These are phyloP conservation scores for Ceratocystis cacaofunesta DNA, from an alignment of 2,329 filamentous ascomycete species.

Conservation along the genomic window DNA sequence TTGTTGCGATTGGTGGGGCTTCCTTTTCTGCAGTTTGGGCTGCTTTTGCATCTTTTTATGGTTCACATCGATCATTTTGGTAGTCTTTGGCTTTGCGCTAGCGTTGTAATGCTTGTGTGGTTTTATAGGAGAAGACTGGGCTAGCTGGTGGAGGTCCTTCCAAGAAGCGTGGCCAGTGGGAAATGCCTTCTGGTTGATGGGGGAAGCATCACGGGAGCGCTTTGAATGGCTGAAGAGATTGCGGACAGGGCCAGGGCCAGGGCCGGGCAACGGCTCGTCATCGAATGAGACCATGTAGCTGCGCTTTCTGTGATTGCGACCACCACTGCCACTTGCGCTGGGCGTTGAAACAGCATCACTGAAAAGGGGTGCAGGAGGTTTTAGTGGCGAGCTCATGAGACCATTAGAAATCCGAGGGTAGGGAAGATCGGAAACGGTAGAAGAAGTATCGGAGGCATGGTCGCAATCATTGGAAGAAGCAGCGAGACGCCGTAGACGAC, in stretches of 20 bases:
- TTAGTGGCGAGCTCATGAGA: conserved; percentile 74
- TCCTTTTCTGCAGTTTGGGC: neutral
- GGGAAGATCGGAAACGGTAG: conserved; percentile 62
- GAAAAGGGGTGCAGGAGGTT: conserved; percentile 52
- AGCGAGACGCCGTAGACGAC: conserved; percentile 52
- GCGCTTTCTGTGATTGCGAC: conserved; percentile 39
- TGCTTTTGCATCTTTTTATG: neutral
- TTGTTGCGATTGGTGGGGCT: neutral
- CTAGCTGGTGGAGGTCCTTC: conserved; percentile 62
- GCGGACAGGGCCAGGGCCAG: conserved; percentile 10
- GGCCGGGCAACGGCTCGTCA: conserved; percentile 24
- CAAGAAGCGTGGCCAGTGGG: conserved; percentile 44
- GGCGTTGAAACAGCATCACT: conserved; percentile 60
- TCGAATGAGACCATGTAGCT: conserved; percentile 47
- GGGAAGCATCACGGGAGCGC: conserved; percentile 49
- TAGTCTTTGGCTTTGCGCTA: neutral
- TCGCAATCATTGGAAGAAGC: conserved; percentile 42
- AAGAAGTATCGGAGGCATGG: conserved; percentile 73
- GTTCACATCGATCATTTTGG: neutral
- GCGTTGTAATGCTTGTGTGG: conserved; percentile 24
- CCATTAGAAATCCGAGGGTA: conserved; percentile 42
- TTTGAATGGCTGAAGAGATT: conserved; percentile 43
- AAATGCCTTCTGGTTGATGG: conserved; percentile 45
- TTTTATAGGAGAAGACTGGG: conserved; percentile 78
- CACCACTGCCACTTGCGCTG: conserved; percentile 49